Percentiles rank a stretch among this genome's conserved stretches.
These are phyloP conservation scores for Arthroderma sp. DNA, from an alignment of 2,329 filamentous ascomycete genomes.

Conservation along the genomic window DNA sequence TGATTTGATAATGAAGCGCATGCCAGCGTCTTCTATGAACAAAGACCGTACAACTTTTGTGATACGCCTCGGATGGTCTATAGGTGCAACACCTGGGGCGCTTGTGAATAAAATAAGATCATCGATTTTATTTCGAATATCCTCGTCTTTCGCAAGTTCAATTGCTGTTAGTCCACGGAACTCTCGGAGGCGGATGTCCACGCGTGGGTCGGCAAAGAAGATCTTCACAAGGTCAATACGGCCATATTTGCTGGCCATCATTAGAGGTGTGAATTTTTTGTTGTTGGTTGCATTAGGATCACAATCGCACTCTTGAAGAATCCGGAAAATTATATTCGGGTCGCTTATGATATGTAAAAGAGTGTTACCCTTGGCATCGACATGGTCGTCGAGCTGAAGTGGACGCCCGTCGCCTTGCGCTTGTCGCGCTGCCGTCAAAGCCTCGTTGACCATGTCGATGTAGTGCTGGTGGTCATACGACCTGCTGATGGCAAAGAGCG, in stretches of 20 bases:
- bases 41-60: constrained; percentile 91
- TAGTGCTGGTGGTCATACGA: constrained; percentile 92
- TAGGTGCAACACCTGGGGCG: constrained; percentile 28
- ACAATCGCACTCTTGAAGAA: constrained; percentile 77
- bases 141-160: constrained; percentile 93
- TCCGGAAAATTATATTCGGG: constrained; percentile 56
- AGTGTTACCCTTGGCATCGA: constrained; percentile 87
- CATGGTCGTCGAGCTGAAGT: constrained; percentile 84
- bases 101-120: constrained; percentile 77
- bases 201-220: constrained; percentile 74
- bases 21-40: constrained; percentile 91
- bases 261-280: constrained; percentile 84
- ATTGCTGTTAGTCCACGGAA: constrained; percentile 81
- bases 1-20: constrained; percentile 86
- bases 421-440: constrained; percentile 57
- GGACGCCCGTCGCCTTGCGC: constrained; percentile 64
- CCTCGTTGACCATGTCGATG: constrained; percentile 71
- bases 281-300: constrained; percentile 94
- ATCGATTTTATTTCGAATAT: constrained; percentile 91
- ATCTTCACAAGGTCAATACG: constrained; percentile 83
- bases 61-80: constrained; percentile 63
- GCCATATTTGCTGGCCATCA: constrained; percentile 98
- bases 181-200: constrained; percentile 75
- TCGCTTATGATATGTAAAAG: constrained; percentile 93
- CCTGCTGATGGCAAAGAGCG: constrained; percentile 82